Evolutionary conservation across 2,329 filamentous ascomycete genomes (phyloP), one percentile per base, ranked within the genome.

Genomic region (Coniochaeta sp.): DNA sequence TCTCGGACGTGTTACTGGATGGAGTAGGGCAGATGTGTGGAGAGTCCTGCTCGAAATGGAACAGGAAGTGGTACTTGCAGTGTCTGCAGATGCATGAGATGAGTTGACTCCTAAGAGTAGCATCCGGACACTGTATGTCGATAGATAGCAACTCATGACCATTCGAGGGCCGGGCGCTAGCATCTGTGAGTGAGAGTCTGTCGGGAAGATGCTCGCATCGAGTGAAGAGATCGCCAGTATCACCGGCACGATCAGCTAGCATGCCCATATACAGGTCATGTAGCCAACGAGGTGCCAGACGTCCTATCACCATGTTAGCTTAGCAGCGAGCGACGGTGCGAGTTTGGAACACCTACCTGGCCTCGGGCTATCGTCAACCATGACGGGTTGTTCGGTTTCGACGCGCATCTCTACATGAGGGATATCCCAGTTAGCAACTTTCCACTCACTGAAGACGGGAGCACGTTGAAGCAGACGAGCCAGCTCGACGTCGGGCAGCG

Each of bases 1-100:
- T 52, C 9, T 52, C 47, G 16, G 19, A 4, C 9, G 1, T 6
- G 43, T 11, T 26, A 12, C 12, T 14, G 22, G 4, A 1, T 7
- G 47, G 47, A 31, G 22, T 52, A 16, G 47, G 47, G 47, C 47
- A 52, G 22, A 52, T 52, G 47, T 28, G 17, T 17, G 47, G 47
- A 17, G 47, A 52, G 24, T 52, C 47, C 31, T 57, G 28, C 31
- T 57, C 54, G 50, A 70, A 64, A 58, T 65, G 65, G 59, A 73
- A 69, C 34, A 67, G 64, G 56, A 72, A 73, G 62, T 73, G 71
- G 56, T 71, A 67, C 19, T 71, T 70, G 60, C 71, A 73, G 47
- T 64, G 66, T 22, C 65, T 65, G 63, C 71, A 73, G 60, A 72
- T 65, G 57, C 69, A 71, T 9, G 69, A 67, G 24, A 69, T 28